Conservation (phyloP, 208 protist genomes). For the Phytomonas sp. region DNA sequence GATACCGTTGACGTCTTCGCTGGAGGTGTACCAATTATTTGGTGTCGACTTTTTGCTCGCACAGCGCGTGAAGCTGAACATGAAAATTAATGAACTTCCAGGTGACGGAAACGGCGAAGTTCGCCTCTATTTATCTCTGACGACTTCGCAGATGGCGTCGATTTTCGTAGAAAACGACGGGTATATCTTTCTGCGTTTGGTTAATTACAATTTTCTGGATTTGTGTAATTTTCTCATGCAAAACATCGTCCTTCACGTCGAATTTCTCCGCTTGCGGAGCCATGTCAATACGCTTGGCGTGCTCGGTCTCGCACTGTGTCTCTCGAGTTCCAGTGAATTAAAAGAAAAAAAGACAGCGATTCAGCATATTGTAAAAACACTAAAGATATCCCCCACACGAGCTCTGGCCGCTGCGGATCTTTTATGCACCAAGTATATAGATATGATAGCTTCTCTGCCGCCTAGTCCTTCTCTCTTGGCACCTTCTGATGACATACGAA, state of each 20-base stretch:
- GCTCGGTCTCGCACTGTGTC: slow-evolving; percentile 50
- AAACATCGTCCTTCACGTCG: slow-evolving; percentile 64
- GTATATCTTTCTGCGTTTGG: slow-evolving; percentile 51
- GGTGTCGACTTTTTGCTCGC: slow-evolving; percentile 50
- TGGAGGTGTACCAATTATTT: slow-evolving; percentile 66
- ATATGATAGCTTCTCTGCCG: slow-evolving; percentile 18
- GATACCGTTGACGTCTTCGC: slow-evolving; percentile 30
- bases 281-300: slow-evolving; percentile 60
- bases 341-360: slow-evolving; percentile 32
- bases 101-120: slow-evolving; percentile 29
- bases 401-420: slow-evolving; percentile 52
- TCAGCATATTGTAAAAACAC: slow-evolving; percentile 40
- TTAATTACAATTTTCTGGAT: slow-evolving; percentile 62
- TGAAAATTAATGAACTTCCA: slow-evolving; percentile 24
- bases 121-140: slow-evolving; percentile 53
- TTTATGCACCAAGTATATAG: slow-evolving; percentile 56
- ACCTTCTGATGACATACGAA: slow-evolving; percentile 34
- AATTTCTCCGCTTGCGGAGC: slow-evolving; percentile 67
- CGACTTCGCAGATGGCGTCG: slow-evolving; percentile 31
- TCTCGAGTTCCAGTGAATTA: slow-evolving; percentile 25
- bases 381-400: slow-evolving; percentile 58
- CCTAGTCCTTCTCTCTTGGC: slow-evolving; percentile 16
- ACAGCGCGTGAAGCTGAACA: slow-evolving; percentile 24
- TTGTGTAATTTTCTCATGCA: slow-evolving; percentile 65
- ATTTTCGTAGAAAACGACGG: slow-evolving; percentile 61